These are phyloP conservation scores for Protomyces inouyei DNA, from an alignment of 1,139 yeast species.

Conservation along the genomic window DNA sequence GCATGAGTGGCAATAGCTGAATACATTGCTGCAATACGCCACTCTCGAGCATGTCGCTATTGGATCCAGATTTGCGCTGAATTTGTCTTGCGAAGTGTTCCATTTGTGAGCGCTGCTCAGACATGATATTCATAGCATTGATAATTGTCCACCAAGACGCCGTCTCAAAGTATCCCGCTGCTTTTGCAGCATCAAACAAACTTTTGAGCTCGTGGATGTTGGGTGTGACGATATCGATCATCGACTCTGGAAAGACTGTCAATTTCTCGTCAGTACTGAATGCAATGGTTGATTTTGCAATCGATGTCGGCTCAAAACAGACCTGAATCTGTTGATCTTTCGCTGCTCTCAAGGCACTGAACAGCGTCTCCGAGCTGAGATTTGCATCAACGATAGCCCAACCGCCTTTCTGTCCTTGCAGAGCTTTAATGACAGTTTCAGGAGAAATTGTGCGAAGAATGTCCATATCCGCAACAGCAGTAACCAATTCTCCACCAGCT, in stretches of 20 bases:
- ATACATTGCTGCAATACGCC: conserved; percentile 69
- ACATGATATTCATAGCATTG: conserved; percentile 55
- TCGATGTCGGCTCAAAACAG: conserved; percentile 74
- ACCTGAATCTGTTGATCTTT: conserved; percentile 36
- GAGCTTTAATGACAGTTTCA: conserved; percentile 39
- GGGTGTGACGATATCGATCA: conserved; percentile 57
- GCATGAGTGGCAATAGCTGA: conserved; percentile 66
- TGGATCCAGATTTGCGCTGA: conserved; percentile 33
- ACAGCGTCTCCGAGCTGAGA: conserved; percentile 47
- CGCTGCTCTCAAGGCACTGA: conserved; percentile 41
- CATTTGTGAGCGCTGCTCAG: conserved; percentile 46
- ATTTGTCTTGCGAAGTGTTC: conserved; percentile 35
- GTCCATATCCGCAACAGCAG: conserved; percentile 84
- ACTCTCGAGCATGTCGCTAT: conserved; percentile 37
- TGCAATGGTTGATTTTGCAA: conserved; percentile 47
- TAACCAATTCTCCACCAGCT: conserved; percentile 58
- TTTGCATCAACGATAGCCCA: conserved; percentile 66
- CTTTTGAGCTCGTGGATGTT: conserved; percentile 58
- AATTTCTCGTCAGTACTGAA: background rate
- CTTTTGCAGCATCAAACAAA: conserved; percentile 50
- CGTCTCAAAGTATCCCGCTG: conserved; percentile 53
- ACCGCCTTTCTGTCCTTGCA: conserved; percentile 40
- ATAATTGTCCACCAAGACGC: conserved; percentile 71
- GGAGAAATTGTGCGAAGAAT: conserved; percentile 53
- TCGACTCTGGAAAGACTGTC: conserved; percentile 39